Evolutionary conservation across 2,329 filamentous ascomycete genomes (phyloP).

Genomic region (Fusarium concolor): DNA sequence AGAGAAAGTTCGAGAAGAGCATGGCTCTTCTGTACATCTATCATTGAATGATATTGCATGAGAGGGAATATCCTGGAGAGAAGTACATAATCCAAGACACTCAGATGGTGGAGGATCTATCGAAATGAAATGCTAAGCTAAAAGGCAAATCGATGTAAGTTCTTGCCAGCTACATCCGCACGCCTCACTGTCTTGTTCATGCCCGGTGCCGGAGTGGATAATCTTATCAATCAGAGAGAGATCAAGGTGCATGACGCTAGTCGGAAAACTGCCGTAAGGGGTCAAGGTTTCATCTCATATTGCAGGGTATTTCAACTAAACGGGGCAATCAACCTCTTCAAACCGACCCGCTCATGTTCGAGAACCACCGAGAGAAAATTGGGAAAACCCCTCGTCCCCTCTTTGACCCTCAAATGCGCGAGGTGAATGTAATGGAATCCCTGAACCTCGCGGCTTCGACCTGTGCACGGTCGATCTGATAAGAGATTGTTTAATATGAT

Average conservation of each 20-base stretch:
- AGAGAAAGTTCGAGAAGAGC: too few species aligned
- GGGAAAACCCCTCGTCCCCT: constrained; percentile 13
- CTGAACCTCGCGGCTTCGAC: constrained; percentile 8
- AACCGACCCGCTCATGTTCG: constrained; percentile 13
- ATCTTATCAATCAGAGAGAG: constrained; percentile 49
- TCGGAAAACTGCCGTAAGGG: neutral
- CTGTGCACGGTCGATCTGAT: constrained; percentile 45
- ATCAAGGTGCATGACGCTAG: constrained; percentile 44
- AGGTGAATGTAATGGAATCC: constrained; percentile 17
- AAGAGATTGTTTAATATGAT: constrained; percentile 17
- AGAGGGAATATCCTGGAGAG: too few species aligned
- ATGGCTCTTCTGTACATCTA: too few species aligned
- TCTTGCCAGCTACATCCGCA: too few species aligned
- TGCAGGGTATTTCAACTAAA: constrained; percentile 19
- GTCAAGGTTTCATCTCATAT: constrained; percentile 16
- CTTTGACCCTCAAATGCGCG: constrained; percentile 4
- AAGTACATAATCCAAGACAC: too few species aligned
- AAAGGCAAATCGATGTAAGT: too few species aligned
- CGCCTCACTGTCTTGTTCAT: too few species aligned
- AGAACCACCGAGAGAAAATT: constrained; percentile 12
- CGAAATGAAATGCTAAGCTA: too few species aligned
- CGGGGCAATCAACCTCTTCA: neutral
- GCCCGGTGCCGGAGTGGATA: constrained; percentile 25
- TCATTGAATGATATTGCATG: too few species aligned
- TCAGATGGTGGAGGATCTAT: too few species aligned